Percentiles rank a stretch among this genome's conserved stretches.
These are phyloP conservation scores for Colletotrichum falcatum DNA, from an alignment of 2,329 filamentous ascomycete genomes.

Conservation along the genomic window DNA sequence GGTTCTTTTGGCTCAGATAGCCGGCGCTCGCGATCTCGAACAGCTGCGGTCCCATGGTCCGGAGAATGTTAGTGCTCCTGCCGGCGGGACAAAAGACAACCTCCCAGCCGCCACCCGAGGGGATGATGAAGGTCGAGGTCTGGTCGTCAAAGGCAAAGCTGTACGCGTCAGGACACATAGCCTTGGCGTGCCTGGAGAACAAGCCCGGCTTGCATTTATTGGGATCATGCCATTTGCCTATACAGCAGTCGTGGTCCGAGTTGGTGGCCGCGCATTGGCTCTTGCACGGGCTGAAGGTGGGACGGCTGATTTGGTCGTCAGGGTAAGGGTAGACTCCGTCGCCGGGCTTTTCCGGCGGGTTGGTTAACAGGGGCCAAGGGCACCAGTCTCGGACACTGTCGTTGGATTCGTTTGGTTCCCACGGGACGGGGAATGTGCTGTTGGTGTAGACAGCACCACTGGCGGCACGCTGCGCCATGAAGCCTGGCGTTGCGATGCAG, in stretches of 20 bases:
- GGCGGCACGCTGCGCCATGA: slow-evolving; percentile 65
- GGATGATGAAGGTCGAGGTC: slow-evolving; percentile 71
- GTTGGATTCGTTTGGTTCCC: slow-evolving; percentile 70
- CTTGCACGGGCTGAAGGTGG: slow-evolving; percentile 81
- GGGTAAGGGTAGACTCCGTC: slow-evolving; percentile 85
- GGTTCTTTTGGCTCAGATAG: slow-evolving; percentile 49
- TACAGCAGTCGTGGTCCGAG: slow-evolving; percentile 78
- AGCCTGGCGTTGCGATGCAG: slow-evolving; percentile 78
- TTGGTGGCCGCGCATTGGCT: slow-evolving; percentile 80
- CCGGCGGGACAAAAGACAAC: slow-evolving; percentile 80
- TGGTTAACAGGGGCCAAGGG: slow-evolving; percentile 80
- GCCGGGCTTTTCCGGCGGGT: slow-evolving; percentile 75
- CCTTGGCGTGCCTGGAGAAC: slow-evolving; percentile 78
- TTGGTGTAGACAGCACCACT: slow-evolving; percentile 73
- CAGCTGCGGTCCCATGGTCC: slow-evolving; percentile 63
- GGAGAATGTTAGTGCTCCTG: slow-evolving; percentile 69
- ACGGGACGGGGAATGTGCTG: slow-evolving; percentile 73
- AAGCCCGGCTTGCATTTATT: slow-evolving; percentile 73
- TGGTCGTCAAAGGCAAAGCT: slow-evolving; percentile 76
- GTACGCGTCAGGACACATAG: slow-evolving; percentile 86
- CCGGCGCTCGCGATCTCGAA: slow-evolving; percentile 59
- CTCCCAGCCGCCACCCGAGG: slow-evolving; percentile 79
- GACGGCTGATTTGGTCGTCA: slow-evolving; percentile 77
- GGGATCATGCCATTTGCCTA: slow-evolving; percentile 73
- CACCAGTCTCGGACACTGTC: slow-evolving; percentile 76